Evolutionary conservation across 352 stramenopile genomes (phyloP).

Genomic region (Pythium guiyangense): DNA sequence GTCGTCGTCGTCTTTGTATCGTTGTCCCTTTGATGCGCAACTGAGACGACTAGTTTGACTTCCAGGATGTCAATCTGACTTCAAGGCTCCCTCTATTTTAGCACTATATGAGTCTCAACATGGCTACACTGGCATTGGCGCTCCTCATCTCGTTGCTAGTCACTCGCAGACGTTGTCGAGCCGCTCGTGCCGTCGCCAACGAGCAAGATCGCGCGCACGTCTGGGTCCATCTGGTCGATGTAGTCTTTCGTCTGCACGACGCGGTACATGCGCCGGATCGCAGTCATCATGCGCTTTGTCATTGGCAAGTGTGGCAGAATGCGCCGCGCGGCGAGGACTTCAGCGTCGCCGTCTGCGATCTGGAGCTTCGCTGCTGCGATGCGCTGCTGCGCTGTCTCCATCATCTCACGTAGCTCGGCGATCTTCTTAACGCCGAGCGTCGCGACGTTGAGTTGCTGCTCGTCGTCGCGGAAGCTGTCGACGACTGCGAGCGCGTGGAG

Average conservation of each 20-base stretch:
- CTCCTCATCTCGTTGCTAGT: not conserved
- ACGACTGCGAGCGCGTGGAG: slow-evolving; percentile 29
- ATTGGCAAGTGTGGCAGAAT: slow-evolving; percentile 54
- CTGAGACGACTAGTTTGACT: no score
- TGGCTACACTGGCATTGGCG: not conserved
- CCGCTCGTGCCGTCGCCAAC: slow-evolving; percentile 1
- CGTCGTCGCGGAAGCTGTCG: slow-evolving; percentile 39
- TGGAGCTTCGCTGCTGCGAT: slow-evolving; percentile 25
- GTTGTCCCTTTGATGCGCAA: not conserved
- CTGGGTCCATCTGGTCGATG: slow-evolving; percentile 59
- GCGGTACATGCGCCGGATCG: slow-evolving; percentile 51
- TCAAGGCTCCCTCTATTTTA: not conserved
- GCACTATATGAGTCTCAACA: not conserved
- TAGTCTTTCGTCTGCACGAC: slow-evolving; percentile 67
- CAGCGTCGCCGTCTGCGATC: slow-evolving; percentile 33
- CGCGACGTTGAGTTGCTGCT: slow-evolving; percentile 44
- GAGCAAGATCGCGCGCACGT: slow-evolving; percentile 35
- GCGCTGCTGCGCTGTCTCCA: slow-evolving; percentile 37
- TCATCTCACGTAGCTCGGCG: slow-evolving; percentile 42
- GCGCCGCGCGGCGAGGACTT: slow-evolving; percentile 33
- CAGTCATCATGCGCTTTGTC: slow-evolving; percentile 49
- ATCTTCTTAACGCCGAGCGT: slow-evolving; percentile 57
- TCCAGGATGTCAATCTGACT: no score
- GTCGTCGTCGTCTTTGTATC: not conserved
- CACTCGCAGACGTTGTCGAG: not conserved